A percentile compares a stretch with the other conserved stretches of the same genome.
These are phyloP conservation scores for Glutinoglossum americanum DNA, from an alignment of 495 filamentous ascomycete species.

Conservation along the genomic window DNA sequence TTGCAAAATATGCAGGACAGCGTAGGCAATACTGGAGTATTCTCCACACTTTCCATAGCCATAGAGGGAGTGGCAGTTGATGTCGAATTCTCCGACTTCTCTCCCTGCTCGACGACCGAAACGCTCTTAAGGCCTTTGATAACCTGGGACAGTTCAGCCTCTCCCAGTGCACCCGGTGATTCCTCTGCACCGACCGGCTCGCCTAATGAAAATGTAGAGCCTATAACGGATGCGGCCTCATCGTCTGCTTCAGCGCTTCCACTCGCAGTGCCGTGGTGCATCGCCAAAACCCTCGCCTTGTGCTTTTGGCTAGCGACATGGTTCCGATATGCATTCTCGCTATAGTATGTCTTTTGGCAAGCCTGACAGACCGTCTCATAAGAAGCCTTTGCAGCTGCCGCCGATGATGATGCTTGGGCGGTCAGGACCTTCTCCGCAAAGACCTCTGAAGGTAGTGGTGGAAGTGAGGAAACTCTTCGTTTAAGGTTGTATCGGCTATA, in stretches of 20 bases:
- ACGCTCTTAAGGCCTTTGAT: constrained; percentile 57
- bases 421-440: constrained; percentile 96
- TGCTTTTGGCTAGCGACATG: constrained; percentile 87
- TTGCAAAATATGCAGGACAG: constrained; percentile 82
- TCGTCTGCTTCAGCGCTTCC: constrained; percentile 27
- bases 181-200: constrained; percentile 38
- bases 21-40: constrained; percentile 7
- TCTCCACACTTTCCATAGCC: constrained; percentile 1
- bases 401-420: constrained; percentile 61
- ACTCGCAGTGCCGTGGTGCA: constrained; percentile 18
- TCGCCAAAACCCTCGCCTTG: constrained; percentile 36
- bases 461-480: constrained; percentile 75
- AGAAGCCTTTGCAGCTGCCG: constrained; percentile 70
- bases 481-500: constrained; percentile 88
- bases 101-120: constrained; percentile 31
- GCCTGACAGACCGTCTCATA: constrained; percentile 65
- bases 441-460: constrained; percentile 75
- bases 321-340: constrained; percentile 86
- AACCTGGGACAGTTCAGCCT: constrained; percentile 57
- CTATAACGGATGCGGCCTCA: constrained; percentile 67
- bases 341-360: constrained; percentile 86
- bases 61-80: constrained; percentile 4
- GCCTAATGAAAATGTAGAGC: constrained; percentile 77
- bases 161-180: constrained; percentile 29
- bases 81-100: constrained; percentile 21